Evolutionary conservation across 2,329 filamentous ascomycete species (phyloP).

Genomic region (Fusarium sp.): DNA sequence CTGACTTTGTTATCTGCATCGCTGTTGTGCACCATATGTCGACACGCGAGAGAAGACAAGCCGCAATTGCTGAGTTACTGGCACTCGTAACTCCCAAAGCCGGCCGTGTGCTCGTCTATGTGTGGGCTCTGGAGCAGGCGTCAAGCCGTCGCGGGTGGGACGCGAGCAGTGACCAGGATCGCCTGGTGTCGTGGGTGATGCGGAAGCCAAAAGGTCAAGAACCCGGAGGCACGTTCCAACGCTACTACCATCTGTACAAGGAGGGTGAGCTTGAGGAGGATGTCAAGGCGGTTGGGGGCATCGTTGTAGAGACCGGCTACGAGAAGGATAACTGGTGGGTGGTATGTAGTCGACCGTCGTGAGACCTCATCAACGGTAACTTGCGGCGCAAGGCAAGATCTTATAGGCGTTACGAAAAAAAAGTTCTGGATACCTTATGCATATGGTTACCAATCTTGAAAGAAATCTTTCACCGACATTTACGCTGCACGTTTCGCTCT

Average conservation of each 20-base stretch:
- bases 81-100: conserved; percentile 67
- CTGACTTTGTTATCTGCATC: conserved; percentile 91
- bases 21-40: conserved; percentile 95
- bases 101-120: conserved; percentile 83
- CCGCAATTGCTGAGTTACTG: conserved; percentile 77
- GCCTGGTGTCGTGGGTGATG: conserved; percentile 95
- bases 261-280: conserved; percentile 88
- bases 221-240: conserved; percentile 72
- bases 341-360: conserved; percentile 57
- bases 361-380: conserved; percentile 21
- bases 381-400: neutral
- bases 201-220: conserved; percentile 45
- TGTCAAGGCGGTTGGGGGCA: conserved; percentile 76
- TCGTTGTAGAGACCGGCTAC: conserved; percentile 82
- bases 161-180: conserved; percentile 83
- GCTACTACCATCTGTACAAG: conserved; percentile 94
- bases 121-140: conserved; percentile 95
- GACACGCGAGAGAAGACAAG: conserved; percentile 75
- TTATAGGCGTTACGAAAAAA: conserved; percentile 18
- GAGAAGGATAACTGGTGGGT: conserved; percentile 99
- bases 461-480: conserved; percentile 6
- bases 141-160: conserved; percentile 89
- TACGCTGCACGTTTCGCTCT: conserved; percentile 3
- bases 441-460: conserved; percentile 3
- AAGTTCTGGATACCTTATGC: neutral